Percentiles rank a stretch among this genome's conserved stretches.
Evolutionary conservation across 257 asterid species (phyloP).

Genomic region (Solanum piurae): DNA sequence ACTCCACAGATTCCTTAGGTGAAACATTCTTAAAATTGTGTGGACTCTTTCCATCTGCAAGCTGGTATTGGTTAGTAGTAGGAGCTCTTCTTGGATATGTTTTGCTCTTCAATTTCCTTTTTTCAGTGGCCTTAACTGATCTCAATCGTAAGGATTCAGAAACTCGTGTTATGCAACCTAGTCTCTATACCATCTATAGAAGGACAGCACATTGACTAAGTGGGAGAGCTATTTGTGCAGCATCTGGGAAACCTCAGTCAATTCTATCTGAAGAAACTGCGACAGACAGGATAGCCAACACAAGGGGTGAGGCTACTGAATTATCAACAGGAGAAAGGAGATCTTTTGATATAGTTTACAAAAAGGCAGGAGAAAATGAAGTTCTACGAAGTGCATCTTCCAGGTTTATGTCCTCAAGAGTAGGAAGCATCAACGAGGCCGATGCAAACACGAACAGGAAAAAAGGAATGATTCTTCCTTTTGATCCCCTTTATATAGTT

Average conservation of each 20-base stretch:
- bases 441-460: slow-evolving; percentile 1
- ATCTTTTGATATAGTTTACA: neutral
- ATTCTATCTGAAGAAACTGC: slow-evolving; percentile 23
- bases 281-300: slow-evolving; percentile 28
- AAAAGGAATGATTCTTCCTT: slow-evolving; percentile 46
- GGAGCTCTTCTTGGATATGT: slow-evolving; percentile 48
- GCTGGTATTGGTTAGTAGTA: slow-evolving; percentile 69
- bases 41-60: slow-evolving; percentile 39
- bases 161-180: neutral
- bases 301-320: slow-evolving; percentile 19
- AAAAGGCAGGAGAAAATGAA: neutral
- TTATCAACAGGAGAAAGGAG: slow-evolving; percentile 8
- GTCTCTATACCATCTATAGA: neutral
- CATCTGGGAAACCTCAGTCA: slow-evolving; percentile 35
- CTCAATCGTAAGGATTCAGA: slow-evolving; percentile 46
- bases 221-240: slow-evolving; percentile 13
- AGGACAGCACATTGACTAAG: neutral
- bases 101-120: slow-evolving; percentile 43
- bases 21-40: slow-evolving; percentile 28
- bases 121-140: slow-evolving; percentile 40
- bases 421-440: neutral
- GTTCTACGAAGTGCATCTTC: slow-evolving; percentile 8
- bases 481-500: slow-evolving; percentile 36
- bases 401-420: slow-evolving; percentile 6
- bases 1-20: slow-evolving; percentile 42